Base-by-base conservation (phyloP, 192 early-diverging fungal species). In the Coemansia sp. region DNA sequence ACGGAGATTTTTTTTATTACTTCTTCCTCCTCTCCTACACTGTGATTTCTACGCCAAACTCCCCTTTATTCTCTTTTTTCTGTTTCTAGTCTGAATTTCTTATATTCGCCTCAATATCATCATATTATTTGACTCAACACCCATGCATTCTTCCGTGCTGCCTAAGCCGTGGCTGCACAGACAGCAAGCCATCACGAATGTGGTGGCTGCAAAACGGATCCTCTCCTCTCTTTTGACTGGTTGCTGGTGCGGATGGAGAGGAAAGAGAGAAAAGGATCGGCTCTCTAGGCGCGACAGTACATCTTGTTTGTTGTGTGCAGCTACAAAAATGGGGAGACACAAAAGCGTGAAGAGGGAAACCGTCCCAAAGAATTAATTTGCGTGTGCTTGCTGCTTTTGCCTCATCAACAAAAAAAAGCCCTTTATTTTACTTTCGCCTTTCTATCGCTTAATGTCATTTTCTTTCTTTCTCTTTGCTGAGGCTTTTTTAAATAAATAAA, bases 21-120 rank as follows among this genome's bases (percentile, higher is more conserved):
- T 56, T 56, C 26, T 26, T 26, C 39, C 40, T 61, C 22, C n/a
- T 52, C 19, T 39, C 5, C 57, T 59, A 59, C 57, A 59, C 57
- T 59, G 57, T 59, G 57, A 59, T 59, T 59, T 59, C 40, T 19
- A 54, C 12, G 51, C 19, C 51, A 54, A 54, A 21, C 51, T 5
- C 43, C 43, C 43, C 5, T 54, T 22, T 54, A 26, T 54, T 26
- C 15, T 26, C 26, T 54, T 54, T 22, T 7, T 26, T 26, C 51
- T 26, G 22, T 26, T 54, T 26, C 26, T 54, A 26, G 12, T 8
- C 51, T 49, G 47, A 2, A 19, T 49, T 45, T 45, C 8, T 45
- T 45, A 12, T 9, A 45, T 45, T 45, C 13, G 8, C 10, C 43
- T 45, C 43, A 45, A 45, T 12, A 12, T 45, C 43, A 9, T 45